Conservation (phyloP, 2,329 filamentous ascomycete species). For the Mariannaea elegans region DNA sequence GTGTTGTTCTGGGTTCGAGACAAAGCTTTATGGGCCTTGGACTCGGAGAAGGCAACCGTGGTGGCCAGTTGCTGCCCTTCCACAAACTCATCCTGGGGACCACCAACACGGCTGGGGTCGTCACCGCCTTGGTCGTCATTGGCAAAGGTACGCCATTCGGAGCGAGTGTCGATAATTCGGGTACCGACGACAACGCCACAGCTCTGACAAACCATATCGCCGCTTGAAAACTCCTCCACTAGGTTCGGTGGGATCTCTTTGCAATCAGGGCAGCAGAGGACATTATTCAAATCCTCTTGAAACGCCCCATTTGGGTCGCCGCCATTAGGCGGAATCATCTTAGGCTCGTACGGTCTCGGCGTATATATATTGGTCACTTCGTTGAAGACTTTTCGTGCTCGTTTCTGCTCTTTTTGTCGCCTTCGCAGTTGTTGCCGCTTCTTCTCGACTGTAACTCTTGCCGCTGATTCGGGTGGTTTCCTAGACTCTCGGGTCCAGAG, state of each 20-base stretch:
- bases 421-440: slow-evolving; percentile 46
- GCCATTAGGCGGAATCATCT: slow-evolving; percentile 56
- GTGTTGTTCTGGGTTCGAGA: slow-evolving; percentile 88
- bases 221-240: slow-evolving; percentile 89
- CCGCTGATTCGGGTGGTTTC: slow-evolving; percentile 28
- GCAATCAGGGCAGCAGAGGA: slow-evolving; percentile 89
- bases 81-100: slow-evolving; percentile 87
- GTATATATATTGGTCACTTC: slow-evolving; percentile 55
- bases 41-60: slow-evolving; percentile 84
- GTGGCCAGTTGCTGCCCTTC: slow-evolving; percentile 92
- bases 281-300: slow-evolving; percentile 86
- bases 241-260: slow-evolving; percentile 91
- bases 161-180: slow-evolving; percentile 92
- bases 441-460: slow-evolving; percentile 40
- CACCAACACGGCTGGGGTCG: slow-evolving; percentile 97
- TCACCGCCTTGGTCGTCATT: slow-evolving; percentile 98
- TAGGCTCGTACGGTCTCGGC: slow-evolving; percentile 51
- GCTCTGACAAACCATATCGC: slow-evolving; percentile 90
- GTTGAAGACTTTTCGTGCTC: slow-evolving; percentile 51
- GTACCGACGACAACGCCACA: slow-evolving; percentile 92
- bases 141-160: slow-evolving; percentile 98
- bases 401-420: slow-evolving; percentile 46
- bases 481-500: slow-evolving; percentile 47
- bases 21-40: slow-evolving; percentile 75
- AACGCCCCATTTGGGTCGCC: slow-evolving; percentile 55